Evolutionary conservation across 495 filamentous ascomycete genomes (phyloP), one percentile per base, ranked within the genome.

Genomic region (Cudoniella acicularis): DNA sequence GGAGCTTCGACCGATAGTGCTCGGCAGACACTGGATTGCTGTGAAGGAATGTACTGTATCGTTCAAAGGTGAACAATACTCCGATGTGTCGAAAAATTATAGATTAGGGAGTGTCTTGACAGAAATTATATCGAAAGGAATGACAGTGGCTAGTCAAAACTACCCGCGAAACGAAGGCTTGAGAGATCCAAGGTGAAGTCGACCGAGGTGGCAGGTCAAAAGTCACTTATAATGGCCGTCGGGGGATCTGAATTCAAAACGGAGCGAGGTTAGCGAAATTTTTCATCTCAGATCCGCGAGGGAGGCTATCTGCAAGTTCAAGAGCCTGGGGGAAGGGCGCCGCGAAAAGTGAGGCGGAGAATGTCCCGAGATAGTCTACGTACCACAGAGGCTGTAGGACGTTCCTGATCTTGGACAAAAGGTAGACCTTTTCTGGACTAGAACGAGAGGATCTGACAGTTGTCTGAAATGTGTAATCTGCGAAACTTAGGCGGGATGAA

Each of bases 1-100:
- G 67, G 67, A 69, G 66, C 61, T 69, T 66, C 58, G 62, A 68
- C 62, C 63, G 57, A 60, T 22, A 64, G 58, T 64, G 53, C 59
- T 66, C 52, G 48, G 43, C 36, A 21, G 54, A 51, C 45, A 61
- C 52, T 60, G 64, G 57, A 48, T 50, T 56, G 46, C 40, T 36
- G 36, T n/a, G 54, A 64, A 56, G 45, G 57, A 61, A 57, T 52
- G 65, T 59, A 57, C 23, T 23, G 59, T 49, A 46, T 49, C 27
- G 21, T 54, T 36, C 54, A 10, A 24, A 27, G 49, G 20, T 4
- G 56, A 54, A 59, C 46, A 56, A 60, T 49, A 22, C 50, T 54
- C 50, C 46, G 49, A 49, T 49, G 22, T 2, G 52, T 61, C 50
- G 57, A 52, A 1, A 40, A 59, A 64, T 64, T 67, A 67, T 23